Percentiles rank a stretch among this genome's conserved stretches.
Conservation (phyloP, 2,329 filamentous ascomycete genomes). For the Tolypocladium inflatum region DNA sequence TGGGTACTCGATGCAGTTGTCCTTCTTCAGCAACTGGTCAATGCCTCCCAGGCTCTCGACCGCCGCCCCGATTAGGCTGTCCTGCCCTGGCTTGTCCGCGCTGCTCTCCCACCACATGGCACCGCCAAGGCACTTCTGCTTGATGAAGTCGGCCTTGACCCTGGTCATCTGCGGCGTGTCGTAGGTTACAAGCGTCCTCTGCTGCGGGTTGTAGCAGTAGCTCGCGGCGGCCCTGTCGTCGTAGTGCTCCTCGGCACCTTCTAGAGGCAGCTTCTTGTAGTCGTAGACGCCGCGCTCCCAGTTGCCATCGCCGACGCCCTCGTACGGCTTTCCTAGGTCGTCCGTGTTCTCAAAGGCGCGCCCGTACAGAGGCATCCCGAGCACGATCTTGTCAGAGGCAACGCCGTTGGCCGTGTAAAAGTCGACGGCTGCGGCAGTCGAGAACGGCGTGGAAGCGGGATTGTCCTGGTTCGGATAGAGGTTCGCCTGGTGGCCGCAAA, state of each 20-base stretch:
- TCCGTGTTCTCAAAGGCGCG: conserved; percentile 73
- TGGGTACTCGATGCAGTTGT: conserved; percentile 56
- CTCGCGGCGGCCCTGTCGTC: conserved; percentile 60
- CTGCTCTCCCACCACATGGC: conserved; percentile 98
- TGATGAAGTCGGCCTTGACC: conserved; percentile 65
- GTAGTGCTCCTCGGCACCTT: conserved; percentile 52
- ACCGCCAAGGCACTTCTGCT: conserved; percentile 59
- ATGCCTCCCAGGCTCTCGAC: conserved; percentile 49
- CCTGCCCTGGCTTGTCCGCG: conserved; percentile 55
- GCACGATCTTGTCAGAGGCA: conserved; percentile 60
- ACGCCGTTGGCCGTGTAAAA: conserved; percentile 62
- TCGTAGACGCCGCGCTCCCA: conserved; percentile 86
- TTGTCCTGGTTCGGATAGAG: conserved; percentile 50
- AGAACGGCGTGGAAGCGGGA: conserved; percentile 66
- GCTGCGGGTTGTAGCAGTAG: conserved; percentile 62
- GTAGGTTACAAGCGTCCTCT: conserved; percentile 66
- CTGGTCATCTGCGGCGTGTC: conserved; percentile 60
- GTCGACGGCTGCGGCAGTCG: conserved; percentile 58
- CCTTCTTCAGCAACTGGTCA: conserved; percentile 34
- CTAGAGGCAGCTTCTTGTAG: conserved; percentile 72
- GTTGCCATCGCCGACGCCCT: conserved; percentile 65
- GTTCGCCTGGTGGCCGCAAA: conserved; percentile 73
- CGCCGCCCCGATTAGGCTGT: conserved; percentile 60
- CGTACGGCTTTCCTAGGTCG: conserved; percentile 60
- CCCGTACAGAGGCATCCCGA: conserved; percentile 90